A percentile compares a stretch with the other conserved stretches of the same genome.
phyloP scores from a whole-genome alignment of 2,329 filamentous ascomycete species.

The Epichloe brachyelytri region DNA sequence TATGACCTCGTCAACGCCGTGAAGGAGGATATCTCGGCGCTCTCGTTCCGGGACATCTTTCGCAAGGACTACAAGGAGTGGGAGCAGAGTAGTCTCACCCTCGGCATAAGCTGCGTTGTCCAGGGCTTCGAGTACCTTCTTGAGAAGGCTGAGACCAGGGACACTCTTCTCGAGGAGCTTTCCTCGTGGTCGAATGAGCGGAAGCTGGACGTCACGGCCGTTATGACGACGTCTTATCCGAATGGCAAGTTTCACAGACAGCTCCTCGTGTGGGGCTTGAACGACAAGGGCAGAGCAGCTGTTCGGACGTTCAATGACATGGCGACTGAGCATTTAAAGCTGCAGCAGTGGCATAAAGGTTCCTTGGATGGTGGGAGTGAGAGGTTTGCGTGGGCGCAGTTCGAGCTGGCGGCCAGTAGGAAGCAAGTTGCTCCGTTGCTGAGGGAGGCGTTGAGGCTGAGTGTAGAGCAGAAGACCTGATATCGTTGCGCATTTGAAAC shows the following conservation, averaged over 20 bases:
- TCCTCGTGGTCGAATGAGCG: conserved; percentile 41
- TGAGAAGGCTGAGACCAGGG: conserved; percentile 33
- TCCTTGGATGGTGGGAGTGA: conserved; percentile 32
- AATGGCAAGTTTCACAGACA: conserved; percentile 49
- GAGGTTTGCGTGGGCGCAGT: conserved; percentile 55
- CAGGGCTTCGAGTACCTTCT: conserved; percentile 49
- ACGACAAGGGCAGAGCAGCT: conserved; percentile 33
- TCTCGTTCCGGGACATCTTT: conserved; percentile 54
- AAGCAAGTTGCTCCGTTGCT: conserved; percentile 59
- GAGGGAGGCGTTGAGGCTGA: conserved; percentile 38
- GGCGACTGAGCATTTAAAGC: conserved; percentile 34
- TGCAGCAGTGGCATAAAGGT: conserved; percentile 42
- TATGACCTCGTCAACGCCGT: conserved; percentile 47
- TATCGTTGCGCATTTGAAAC: no score
- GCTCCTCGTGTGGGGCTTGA: conserved; percentile 52
- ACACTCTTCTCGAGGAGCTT: conserved; percentile 35
- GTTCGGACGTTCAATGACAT: conserved; percentile 40
- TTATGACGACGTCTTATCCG: conserved; percentile 56
- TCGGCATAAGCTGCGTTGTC: conserved; percentile 58
- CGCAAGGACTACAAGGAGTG: conserved; percentile 81
- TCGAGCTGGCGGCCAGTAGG: conserved; percentile 44
- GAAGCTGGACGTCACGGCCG: conserved; percentile 45
- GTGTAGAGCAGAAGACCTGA: not conserved
- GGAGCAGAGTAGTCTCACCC: conserved; percentile 38
- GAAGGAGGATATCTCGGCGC: conserved; percentile 51